A percentile compares a stretch with the other conserved stretches of the same genome.
Conservation (phyloP, 805 yeast species). For the Yamadazyma paraphyllophila region DNA sequence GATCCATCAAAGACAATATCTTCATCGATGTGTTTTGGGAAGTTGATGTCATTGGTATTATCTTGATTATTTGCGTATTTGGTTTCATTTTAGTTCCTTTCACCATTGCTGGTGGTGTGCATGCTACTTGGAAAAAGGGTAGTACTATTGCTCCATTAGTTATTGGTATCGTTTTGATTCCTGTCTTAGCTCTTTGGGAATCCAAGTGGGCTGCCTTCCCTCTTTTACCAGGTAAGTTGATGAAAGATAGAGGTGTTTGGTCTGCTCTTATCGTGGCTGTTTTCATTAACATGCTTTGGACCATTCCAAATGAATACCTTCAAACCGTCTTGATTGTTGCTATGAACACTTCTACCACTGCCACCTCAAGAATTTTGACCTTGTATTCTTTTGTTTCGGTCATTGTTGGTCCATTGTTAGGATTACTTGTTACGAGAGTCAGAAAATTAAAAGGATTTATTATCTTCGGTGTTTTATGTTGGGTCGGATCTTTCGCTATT, state of each 20-base stretch:
- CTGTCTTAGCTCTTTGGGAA: constrained; percentile 64
- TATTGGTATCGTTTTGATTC: constrained; percentile 60
- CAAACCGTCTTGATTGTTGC: constrained; percentile 67
- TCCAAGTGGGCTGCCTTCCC: constrained; percentile 54
- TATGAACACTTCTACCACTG: constrained; percentile 52
- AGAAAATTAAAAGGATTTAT: constrained; percentile 60
- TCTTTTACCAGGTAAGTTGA: constrained; percentile 54
- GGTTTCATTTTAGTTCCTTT: constrained; percentile 71
- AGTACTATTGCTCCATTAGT: constrained; percentile 68
- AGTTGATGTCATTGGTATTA: constrained; percentile 62
- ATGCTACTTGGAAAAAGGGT: constrained; percentile 53
- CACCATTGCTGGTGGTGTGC: constrained; percentile 69
- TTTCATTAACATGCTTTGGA: constrained; percentile 59
- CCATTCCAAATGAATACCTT: constrained; percentile 68
- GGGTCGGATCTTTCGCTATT: constrained; percentile 63
- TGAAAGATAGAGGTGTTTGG: constrained; percentile 73
- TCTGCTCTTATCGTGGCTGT: constrained; percentile 61
- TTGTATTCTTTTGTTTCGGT: constrained; percentile 66
- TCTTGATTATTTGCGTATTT: constrained; percentile 52
- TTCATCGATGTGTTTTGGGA: constrained; percentile 52
- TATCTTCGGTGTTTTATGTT: constrained; percentile 53
- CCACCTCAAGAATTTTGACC: constrained; percentile 67
- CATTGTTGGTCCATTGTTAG: constrained; percentile 56
- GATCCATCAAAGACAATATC: constrained; percentile 30
- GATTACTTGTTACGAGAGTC: constrained; percentile 49